A percentile compares a stretch with the other conserved stretches of the same genome.
Evolutionary conservation across 2,329 filamentous ascomycete species (phyloP).

Genomic region (Fusarium veterinarium): DNA sequence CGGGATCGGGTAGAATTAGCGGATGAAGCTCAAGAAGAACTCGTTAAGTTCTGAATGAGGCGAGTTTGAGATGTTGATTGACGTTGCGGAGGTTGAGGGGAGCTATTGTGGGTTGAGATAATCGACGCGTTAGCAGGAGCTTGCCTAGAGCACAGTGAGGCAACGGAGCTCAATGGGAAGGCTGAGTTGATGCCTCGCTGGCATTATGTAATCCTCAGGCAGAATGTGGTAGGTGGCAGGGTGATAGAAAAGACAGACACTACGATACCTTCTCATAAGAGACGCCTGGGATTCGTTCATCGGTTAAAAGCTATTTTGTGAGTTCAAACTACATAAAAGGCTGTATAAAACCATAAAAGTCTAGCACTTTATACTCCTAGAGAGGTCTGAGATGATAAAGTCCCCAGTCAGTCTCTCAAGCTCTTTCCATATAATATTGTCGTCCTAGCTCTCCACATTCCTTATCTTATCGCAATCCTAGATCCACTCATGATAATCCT

Average conservation of each 20-base stretch:
- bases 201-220: constrained; percentile 49
- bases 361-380: rapidly evolving
- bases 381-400: background rate
- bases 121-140: constrained; percentile 60
- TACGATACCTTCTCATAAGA: background rate
- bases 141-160: constrained; percentile 57
- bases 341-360: too few species aligned
- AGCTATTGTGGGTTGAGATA: constrained; percentile 45
- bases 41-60: constrained; percentile 13
- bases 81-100: constrained; percentile 34
- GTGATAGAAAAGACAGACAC: constrained; percentile 7
- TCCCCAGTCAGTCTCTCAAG: too few species aligned
- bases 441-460: constrained; percentile 8
- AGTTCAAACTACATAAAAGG: background rate
- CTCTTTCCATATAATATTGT: constrained; percentile 35
- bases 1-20: constrained; percentile 8
- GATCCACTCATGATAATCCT: constrained; percentile 40
- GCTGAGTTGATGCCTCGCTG: constrained; percentile 49
- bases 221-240: constrained; percentile 3
- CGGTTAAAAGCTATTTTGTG: rapidly evolving
- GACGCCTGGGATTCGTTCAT: background rate
- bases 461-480: constrained; percentile 34
- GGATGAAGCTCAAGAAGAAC: constrained; percentile 27
- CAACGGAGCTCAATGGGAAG: constrained; percentile 49
- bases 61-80: constrained; percentile 11